Evolutionary conservation across 768 basidiomycete genomes (phyloP).

Genomic region (Leccinum uliginosum): DNA sequence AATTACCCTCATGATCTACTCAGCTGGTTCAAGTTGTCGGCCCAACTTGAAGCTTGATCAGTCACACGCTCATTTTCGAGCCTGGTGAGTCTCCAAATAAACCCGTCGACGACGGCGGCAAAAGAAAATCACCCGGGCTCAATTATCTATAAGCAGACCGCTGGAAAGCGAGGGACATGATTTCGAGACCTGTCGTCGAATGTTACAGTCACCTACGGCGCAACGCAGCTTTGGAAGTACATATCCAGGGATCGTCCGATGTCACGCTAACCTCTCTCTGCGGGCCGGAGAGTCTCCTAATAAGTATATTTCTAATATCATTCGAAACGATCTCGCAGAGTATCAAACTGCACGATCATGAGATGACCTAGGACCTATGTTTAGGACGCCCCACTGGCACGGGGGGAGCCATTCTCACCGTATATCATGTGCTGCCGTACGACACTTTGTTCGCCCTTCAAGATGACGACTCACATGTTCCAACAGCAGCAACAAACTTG

Average conservation of each 20-base stretch:
- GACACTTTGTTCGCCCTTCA: not conserved
- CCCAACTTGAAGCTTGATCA: not conserved
- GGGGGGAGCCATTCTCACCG: constrained; percentile 1
- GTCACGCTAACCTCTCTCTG: not conserved
- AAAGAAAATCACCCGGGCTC: not conserved
- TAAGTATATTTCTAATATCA: not conserved
- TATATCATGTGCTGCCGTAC: not conserved
- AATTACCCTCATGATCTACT: not conserved
- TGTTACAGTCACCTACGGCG: not conserved
- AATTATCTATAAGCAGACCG: not conserved
- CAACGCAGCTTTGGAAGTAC: not conserved
- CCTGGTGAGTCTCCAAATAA: not conserved
- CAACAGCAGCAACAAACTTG: not conserved
- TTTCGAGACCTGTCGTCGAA: not conserved
- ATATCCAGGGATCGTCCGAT: not conserved
- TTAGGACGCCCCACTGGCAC: not conserved
- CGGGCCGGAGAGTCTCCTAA: not conserved
- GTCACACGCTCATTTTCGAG: not conserved
- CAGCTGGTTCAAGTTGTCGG: not conserved
- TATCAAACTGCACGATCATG: not conserved
- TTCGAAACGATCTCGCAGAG: not conserved
- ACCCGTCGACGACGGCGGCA: not conserved
- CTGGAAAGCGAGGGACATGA: not conserved
- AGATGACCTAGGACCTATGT: constrained; percentile 5
- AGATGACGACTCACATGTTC: constrained; percentile 1